These are phyloP conservation scores for Saturnispora sanitii DNA, from an alignment of 805 yeast genomes.

Conservation along the genomic window DNA sequence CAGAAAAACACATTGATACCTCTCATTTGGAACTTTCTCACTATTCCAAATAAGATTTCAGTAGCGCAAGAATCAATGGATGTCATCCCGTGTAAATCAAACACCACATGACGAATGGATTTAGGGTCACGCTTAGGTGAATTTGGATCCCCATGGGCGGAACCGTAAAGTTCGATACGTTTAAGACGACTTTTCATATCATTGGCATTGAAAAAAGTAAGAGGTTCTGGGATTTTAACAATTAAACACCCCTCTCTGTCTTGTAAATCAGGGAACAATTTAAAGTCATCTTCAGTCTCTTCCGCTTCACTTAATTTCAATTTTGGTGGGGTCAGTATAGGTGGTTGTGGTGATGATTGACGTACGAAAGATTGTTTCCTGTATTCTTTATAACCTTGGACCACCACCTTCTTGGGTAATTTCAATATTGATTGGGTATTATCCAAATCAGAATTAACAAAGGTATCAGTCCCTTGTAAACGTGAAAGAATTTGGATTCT, in stretches of 20 bases:
- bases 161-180: slow-evolving; percentile 69
- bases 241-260: slow-evolving; percentile 64
- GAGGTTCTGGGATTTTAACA: slow-evolving; percentile 78
- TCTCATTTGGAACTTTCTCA: slow-evolving; percentile 43
- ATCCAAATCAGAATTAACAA: slow-evolving; percentile 61
- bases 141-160: slow-evolving; percentile 68
- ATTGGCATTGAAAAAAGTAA: slow-evolving; percentile 78
- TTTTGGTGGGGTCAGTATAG: slow-evolving; percentile 1
- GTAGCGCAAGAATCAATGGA: slow-evolving; percentile 73
- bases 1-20: slow-evolving; percentile 50
- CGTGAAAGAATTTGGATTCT: slow-evolving; percentile 78
- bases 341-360: background rate
- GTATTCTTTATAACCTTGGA: slow-evolving; percentile 22
- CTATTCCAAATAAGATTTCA: slow-evolving; percentile 55
- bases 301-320: too few relatives aligned
- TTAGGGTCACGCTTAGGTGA: slow-evolving; percentile 24
- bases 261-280: slow-evolving; percentile 24
- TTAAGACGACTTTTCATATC: slow-evolving; percentile 59
- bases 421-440: slow-evolving; percentile 13
- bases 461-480: slow-evolving; percentile 47
- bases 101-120: slow-evolving; percentile 45
- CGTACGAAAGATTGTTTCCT: slow-evolving; percentile 15
- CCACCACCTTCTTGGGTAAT: slow-evolving; percentile 15
- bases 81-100: slow-evolving; percentile 78
- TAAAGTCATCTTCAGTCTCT: slow-evolving; percentile 1